These are phyloP conservation scores for Torrubiella hemipterigena DNA, from an alignment of 2,329 filamentous ascomycete genomes.

Conservation along the genomic window DNA sequence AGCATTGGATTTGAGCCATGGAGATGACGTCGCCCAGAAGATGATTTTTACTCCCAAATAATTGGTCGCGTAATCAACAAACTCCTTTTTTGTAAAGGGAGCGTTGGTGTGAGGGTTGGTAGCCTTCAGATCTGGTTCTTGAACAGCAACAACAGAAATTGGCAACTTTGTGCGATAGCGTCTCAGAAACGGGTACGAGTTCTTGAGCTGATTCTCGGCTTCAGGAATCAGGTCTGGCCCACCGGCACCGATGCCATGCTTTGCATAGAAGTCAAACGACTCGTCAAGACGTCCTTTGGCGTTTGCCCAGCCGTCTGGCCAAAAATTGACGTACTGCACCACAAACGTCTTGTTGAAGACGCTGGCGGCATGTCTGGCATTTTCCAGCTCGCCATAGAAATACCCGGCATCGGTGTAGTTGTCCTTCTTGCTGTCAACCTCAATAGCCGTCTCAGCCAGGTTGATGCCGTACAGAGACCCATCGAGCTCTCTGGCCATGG, in stretches of 20 bases:
- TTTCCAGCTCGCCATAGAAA: slow-evolving; percentile 8
- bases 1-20: too few species aligned
- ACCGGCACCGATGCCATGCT: slow-evolving; percentile 8
- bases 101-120: slow-evolving; percentile 4
- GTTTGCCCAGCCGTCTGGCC: slow-evolving; percentile 10
- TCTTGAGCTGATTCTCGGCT: slow-evolving; percentile 4
- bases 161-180: too few species aligned
- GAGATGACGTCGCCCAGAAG: slow-evolving; percentile 1
- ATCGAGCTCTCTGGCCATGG: slow-evolving; percentile 9
- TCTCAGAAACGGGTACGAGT: slow-evolving; percentile 10
- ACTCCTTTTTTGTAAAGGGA: slow-evolving; percentile 9
- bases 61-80: slow-evolving; percentile 8
- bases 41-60: slow-evolving; percentile 5
- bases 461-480: slow-evolving; percentile 10
- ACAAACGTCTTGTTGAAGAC: slow-evolving; percentile 8
- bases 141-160: not conserved
- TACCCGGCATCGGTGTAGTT: slow-evolving; percentile 6
- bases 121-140: slow-evolving; percentile 1
- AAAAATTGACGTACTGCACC: slow-evolving; percentile 13
- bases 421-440: slow-evolving; percentile 1
- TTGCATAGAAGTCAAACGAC: slow-evolving; percentile 8
- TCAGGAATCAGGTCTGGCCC: slow-evolving; percentile 9
- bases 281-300: slow-evolving; percentile 4
- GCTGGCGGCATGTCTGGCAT: slow-evolving; percentile 4
- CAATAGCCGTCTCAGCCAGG: slow-evolving; percentile 10